Evolutionary conservation across 2,329 filamentous ascomycete species (phyloP), one percentile per base, ranked within the genome.

Genomic region (Sporothrix globosa): DNA sequence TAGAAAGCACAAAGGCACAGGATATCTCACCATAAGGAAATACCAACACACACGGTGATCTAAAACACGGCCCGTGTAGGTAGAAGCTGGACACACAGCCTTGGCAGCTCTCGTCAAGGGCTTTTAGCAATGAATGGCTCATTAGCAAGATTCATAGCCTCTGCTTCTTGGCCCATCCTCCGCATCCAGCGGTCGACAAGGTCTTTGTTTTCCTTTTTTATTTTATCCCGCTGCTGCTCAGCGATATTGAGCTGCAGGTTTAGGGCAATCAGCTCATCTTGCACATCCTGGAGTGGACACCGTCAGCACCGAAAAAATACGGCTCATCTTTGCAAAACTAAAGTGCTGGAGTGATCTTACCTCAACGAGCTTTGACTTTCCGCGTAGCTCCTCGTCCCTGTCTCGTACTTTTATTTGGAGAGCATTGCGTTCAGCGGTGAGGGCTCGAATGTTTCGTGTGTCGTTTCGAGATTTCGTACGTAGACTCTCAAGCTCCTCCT

Each of bases 171-270:
- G 4, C 90, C 91, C 87, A 96, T 96, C 73, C 91, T 86, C 77
- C 88, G 89, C 91, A 98, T 94, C 93, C 94, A 98, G 69, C 96
- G 86, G 78, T 93, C 91, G 68, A 97, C 89, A 69, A 99, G 84
- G 74, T 97, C 92, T 77, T 92, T 90, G 77, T 98, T 98, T 79
- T 98, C 96, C 71, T 85, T 86, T 77, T 89, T 87, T 73, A 97
- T 82, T 79, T 88, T 90, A 77, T 90, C 88, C 39, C 87, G 85
- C 77, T 89, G 88, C 78, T 94, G 87, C 78, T 96, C 93, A 3
- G 91, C 90, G 83, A 97, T 88, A 75, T 96, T 93, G 56, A 97
- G 84, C 80, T 98, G 92, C 74, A 98, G 84, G 75, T 94, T 94
- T 61, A 97, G 82, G 0, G 92, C 90, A 67, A 97, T 90, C 80